Evolutionary conservation across 495 filamentous ascomycete species (phyloP).

Genomic region (Penicillium flavigenum): DNA sequence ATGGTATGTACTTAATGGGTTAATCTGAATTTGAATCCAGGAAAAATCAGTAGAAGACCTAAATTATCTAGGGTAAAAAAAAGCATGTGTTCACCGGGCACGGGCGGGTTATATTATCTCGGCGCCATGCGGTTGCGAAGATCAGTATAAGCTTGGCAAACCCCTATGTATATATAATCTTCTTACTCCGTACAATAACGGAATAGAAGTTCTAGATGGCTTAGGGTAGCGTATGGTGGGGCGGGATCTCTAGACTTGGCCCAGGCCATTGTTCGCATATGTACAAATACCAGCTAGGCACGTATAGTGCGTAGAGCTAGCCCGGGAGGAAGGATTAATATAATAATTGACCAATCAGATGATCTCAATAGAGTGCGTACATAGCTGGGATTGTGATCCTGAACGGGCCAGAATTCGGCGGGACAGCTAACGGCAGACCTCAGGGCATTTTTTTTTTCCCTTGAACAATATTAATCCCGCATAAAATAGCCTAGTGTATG

Average conservation of each 20-base stretch:
- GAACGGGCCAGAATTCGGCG: background rate
- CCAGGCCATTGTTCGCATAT: background rate
- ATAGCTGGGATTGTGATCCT: background rate
- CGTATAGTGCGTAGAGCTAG: background rate
- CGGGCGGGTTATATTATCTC: no score
- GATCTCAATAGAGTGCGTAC: background rate
- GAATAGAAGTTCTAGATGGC: background rate
- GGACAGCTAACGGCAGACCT: background rate
- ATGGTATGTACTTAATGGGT: background rate
- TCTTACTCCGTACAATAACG: background rate
- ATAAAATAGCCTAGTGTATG: background rate
- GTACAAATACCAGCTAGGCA: no score
- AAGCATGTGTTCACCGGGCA: background rate
- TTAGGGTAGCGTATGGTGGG: background rate
- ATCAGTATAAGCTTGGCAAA: background rate
- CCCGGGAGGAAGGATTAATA: background rate
- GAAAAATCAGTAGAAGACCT: background rate
- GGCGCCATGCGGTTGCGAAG: background rate
- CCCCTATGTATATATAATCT: background rate
- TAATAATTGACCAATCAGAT: background rate
- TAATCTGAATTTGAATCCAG: background rate
- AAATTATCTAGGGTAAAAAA: background rate
- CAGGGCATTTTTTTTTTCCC: background rate
- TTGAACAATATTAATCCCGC: background rate
- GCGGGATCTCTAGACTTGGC: background rate